phyloP scores from a whole-genome alignment of 2,329 filamentous ascomycete genomes.

The Colletotrichum incanum region DNA sequence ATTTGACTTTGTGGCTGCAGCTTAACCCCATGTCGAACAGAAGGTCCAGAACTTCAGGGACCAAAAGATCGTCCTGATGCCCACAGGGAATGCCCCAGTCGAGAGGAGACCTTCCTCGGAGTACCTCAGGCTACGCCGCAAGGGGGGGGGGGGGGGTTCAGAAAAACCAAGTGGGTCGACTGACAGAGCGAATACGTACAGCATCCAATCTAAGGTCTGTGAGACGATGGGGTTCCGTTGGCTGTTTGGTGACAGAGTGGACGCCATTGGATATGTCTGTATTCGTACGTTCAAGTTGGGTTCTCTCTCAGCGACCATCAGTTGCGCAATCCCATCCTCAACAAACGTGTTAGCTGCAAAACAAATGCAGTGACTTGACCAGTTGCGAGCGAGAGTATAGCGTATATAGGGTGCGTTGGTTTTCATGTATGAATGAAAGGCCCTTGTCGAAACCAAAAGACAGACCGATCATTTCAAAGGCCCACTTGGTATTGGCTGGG shows the following conservation, averaged over 20 bases:
- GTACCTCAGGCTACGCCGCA: not conserved
- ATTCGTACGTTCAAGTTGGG: not conserved
- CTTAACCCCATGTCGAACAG: constrained; percentile 17
- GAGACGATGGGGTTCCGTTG: not conserved
- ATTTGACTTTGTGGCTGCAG: constrained; percentile 36
- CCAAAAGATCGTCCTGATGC: constrained; percentile 33
- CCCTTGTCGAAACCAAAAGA: not conserved
- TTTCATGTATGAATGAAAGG: not conserved
- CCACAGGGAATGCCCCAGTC: constrained; percentile 26
- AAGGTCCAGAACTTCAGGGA: constrained; percentile 42
- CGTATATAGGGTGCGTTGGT: not conserved
- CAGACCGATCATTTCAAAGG: not conserved
- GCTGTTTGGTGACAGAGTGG: too few species aligned
- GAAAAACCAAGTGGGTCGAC: not conserved
- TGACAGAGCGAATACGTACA: not conserved
- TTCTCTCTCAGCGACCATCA: not conserved
- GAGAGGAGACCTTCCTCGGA: not conserved
- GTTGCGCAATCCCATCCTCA: not conserved
- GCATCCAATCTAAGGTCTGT: not conserved
- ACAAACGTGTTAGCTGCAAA: not conserved
- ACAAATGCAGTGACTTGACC: not conserved
- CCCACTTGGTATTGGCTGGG: not conserved
- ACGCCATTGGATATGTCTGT: not conserved
- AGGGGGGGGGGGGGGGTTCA: not conserved
- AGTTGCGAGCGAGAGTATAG: not conserved